Base-by-base conservation (phyloP, 225 moss, liverwort and hornwort genomes). In the Thuidium tamariscinum region DNA sequence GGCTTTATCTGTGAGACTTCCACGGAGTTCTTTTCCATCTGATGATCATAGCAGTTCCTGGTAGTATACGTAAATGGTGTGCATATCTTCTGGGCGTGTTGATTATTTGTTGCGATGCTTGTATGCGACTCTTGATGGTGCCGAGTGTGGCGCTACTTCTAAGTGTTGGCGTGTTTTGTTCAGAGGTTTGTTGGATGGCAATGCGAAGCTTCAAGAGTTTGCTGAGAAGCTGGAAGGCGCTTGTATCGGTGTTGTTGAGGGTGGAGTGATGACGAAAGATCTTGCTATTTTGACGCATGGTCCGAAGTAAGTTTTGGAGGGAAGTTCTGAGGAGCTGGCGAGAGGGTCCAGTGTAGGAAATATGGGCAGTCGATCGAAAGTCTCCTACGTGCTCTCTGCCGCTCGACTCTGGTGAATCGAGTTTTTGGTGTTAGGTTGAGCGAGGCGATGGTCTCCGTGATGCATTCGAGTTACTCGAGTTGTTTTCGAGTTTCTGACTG, bases 261-360 rank as follows among this genome's bases (percentile, higher is more conserved):
- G 88, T 51, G 98, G 97, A 54, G 97, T 93, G 93, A 96, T 95
- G 92, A 98, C 98, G 10, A 98, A 98, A 90, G 98, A 98, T 92
- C 94, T 97, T 83, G 98, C 98, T 65, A 87, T 98, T 64, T 93
- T 98, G 87, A 89, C 74, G 62, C 93, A 96, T 77, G 98, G 98
- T 49, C 88, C 98, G 77, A 95, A 95, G 95, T 95, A 95, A 82
- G 91, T 87, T 49, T 19, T 82, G 13, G 13, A 32, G 51, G 64
- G 34, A 37, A 10, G 48, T 56, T 25, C 32, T 22, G 80, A 26
- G 70, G 17, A 37, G 66, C 51, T 60, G 30, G 20, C 64, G 42
- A 73, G 77, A 22, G 80, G 69, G 14, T 83, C 25, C 26, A 36
- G 48, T 48, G 18, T 71, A 15, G 37, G 48, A 14, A 14, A 46